Evolutionary conservation across 192 early-diverging fungal species (phyloP), one percentile per base, ranked within the genome.

Genomic region (Coemansia reversa): DNA sequence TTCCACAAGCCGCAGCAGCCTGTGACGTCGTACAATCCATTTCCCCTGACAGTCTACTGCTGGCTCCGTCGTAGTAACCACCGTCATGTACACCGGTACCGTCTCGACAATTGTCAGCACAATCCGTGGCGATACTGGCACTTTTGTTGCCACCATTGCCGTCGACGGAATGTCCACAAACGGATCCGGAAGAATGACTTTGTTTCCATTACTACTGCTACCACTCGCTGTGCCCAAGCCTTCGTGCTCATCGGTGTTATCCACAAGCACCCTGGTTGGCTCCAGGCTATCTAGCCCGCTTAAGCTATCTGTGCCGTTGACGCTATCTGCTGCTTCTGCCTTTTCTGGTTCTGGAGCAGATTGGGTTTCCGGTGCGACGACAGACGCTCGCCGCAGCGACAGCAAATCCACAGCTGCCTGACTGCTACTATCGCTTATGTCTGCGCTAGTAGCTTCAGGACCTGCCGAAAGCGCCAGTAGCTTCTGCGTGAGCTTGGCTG

Each of bases 1-100:
- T 62, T 97, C 93, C 4, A 89, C 86, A 14, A 91, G 80, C 23
- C 94, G 84, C 55, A 95, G 83, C 1, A 97, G 78, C 42, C 86
- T 63, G 81, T 87, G 86, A 75, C 87, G 66, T 67, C 84, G 60
- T 65, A 78, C 75, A 7, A 74, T 66, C 72, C 72, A 75, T 42
- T 82, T 78, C 39, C 69, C 67, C 29, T 56, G 66, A 52, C 72
- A 64, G 9, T 47, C 64, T 18, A 60, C 71, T 6, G 82, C 72
- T 0, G 72, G 60, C 66, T 75, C 72, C 8, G 75, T 78, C 11
- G 72, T 75, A 27, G 81, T 75, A 27, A 78, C 65, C 28, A 83
- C 72, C 11, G 75, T 83, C 81, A 83, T 78, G 58, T 75, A 78
- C 35, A 83, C 75, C 0, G 81, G 81, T 28, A 83, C 81, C 3